Percentiles rank a stretch among this genome's conserved stretches.
These are phyloP conservation scores for Oryza brachyantha DNA, from an alignment of 176 grass and related monocot genomes.

Conservation along the genomic window DNA sequence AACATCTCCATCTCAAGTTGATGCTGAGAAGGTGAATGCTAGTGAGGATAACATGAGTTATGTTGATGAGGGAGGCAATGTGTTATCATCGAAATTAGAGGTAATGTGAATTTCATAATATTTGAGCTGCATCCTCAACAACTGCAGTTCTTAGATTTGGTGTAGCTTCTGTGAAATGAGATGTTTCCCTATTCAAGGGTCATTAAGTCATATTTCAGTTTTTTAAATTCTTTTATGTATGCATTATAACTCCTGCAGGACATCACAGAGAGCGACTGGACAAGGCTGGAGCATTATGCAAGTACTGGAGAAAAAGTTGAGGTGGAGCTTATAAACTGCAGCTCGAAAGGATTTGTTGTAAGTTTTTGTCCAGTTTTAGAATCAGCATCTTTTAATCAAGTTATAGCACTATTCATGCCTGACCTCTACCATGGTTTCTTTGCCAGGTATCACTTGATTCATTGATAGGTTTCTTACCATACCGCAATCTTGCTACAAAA, in stretches of 20 bases:
- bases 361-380: slow-evolving; percentile 26
- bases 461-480: slow-evolving; percentile 86
- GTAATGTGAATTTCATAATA: slow-evolving; percentile 41
- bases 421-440: slow-evolving; percentile 31
- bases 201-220: neutral
- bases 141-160: neutral
- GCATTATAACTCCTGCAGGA: slow-evolving; percentile 35
- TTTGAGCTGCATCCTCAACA: slow-evolving; percentile 12
- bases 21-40: slow-evolving; percentile 22
- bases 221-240: neutral
- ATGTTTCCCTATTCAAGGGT: neutral
- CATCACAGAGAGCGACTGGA: slow-evolving; percentile 62
- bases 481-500: slow-evolving; percentile 70
- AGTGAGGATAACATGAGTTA: slow-evolving; percentile 32
- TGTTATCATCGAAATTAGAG: slow-evolving; percentile 69
- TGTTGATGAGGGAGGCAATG: slow-evolving; percentile 40
- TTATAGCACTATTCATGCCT: slow-evolving; percentile 18
- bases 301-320: slow-evolving; percentile 79
- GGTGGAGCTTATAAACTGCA: slow-evolving; percentile 87
- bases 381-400: slow-evolving; percentile 6
- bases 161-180: neutral
- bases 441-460: slow-evolving; percentile 86
- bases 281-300: slow-evolving; percentile 52
- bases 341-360: slow-evolving; percentile 81
- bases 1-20: slow-evolving; percentile 33